A percentile compares a stretch with the other conserved stretches of the same genome.
Evolutionary conservation across 345 rosid genomes (phyloP).

Genomic region (Euphorbia peplus): DNA sequence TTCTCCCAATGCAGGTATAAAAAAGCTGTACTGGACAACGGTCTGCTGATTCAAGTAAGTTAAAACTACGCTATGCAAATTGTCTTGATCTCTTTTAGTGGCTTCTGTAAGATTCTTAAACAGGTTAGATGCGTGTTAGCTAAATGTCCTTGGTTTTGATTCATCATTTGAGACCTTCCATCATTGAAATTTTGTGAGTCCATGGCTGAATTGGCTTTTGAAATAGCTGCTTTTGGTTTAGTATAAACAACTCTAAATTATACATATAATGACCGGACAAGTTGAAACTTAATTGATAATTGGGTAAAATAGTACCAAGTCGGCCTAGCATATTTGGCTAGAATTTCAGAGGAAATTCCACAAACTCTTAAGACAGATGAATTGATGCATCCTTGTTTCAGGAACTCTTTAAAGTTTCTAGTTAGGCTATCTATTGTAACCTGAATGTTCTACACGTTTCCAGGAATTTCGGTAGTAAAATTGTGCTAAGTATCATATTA

Average conservation of each 20-base stretch:
- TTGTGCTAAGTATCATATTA: background rate
- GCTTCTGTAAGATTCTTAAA: background rate
- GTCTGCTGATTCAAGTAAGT: slow-evolving; percentile 68
- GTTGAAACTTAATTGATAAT: background rate
- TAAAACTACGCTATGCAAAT: background rate
- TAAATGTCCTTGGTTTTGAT: no score
- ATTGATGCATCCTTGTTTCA: background rate
- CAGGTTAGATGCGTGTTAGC: background rate
- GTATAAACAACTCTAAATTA: no score
- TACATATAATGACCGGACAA: background rate
- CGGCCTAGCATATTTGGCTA: background rate
- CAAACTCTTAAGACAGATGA: background rate
- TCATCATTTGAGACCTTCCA: background rate
- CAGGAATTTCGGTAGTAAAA: background rate
- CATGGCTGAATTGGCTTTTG: background rate
- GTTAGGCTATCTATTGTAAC: background rate
- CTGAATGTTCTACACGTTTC: background rate
- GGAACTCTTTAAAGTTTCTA: background rate
- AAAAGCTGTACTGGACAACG: slow-evolving; percentile 79
- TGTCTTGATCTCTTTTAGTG: background rate
- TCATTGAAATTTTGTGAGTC: background rate
- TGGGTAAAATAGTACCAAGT: background rate
- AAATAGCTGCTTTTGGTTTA: background rate
- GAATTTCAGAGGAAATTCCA: background rate
- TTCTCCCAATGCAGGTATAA: slow-evolving; percentile 58